phyloP scores from a whole-genome alignment of 2,329 filamentous ascomycete genomes.

The Colletotrichum noveboracense region DNA sequence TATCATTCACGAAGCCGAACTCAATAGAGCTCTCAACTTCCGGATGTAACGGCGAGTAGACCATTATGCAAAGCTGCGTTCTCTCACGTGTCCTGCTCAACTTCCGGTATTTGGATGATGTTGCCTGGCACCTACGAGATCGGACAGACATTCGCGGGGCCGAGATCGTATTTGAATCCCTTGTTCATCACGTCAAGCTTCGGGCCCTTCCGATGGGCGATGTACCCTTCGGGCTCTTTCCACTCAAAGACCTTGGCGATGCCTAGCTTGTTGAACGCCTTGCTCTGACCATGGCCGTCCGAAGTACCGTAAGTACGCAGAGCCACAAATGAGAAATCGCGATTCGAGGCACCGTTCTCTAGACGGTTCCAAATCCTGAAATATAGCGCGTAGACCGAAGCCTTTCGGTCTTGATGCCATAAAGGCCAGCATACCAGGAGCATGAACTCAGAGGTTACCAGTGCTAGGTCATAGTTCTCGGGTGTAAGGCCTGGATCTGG shows the following conservation, averaged over 20 bases:
- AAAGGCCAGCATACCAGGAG: background rate
- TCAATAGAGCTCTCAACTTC: background rate
- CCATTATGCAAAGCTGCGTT: background rate
- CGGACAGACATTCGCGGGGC: too few species aligned
- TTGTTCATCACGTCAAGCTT: background rate
- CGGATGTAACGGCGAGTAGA: background rate
- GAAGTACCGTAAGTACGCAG: background rate
- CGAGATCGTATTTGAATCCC: background rate
- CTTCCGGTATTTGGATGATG: background rate
- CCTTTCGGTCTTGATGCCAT: background rate
- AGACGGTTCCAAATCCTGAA: background rate
- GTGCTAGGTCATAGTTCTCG: background rate
- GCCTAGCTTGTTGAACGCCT: background rate
- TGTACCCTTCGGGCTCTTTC: background rate
- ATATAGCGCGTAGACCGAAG: background rate
- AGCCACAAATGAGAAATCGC: background rate
- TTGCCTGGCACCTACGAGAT: background rate
- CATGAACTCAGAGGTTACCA: fast-evolving
- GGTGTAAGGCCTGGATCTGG: background rate
- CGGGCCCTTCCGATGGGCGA: background rate
- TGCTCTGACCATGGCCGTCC: background rate
- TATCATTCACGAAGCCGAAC: background rate
- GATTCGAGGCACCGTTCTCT: background rate
- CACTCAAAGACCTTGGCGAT: background rate
- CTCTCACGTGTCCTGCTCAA: background rate